These are phyloP conservation scores for Rutstroemia sydowiana DNA, from an alignment of 2,329 filamentous ascomycete genomes.

Conservation along the genomic window DNA sequence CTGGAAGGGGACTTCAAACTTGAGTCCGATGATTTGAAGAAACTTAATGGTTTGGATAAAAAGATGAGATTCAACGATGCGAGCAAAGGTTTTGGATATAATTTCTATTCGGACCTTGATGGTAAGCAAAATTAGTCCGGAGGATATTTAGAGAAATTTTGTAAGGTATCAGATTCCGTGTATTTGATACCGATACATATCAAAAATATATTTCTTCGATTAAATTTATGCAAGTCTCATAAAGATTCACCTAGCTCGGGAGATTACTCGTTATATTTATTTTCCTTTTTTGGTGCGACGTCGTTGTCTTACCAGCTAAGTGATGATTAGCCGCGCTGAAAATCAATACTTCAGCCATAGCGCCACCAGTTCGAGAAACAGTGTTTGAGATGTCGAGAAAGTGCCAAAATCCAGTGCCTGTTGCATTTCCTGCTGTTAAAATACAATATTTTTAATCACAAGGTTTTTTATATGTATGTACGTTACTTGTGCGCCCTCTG, in stretches of 20 bases:
- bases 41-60: conserved; percentile 44
- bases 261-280: not conserved
- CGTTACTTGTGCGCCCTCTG: too few relatives aligned
- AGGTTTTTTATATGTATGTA: too few relatives aligned
- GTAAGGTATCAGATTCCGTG: too few relatives aligned
- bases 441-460: too few relatives aligned
- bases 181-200: too few relatives aligned
- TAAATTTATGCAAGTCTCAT: not conserved
- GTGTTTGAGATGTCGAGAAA: not conserved
- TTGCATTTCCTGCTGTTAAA: too few relatives aligned
- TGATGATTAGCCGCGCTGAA: not conserved
- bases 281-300: not conserved
- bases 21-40: conserved; percentile 47
- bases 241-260: not conserved
- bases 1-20: conserved; percentile 57
- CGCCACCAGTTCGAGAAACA: not conserved
- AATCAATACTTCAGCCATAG: not conserved
- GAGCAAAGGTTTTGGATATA: conserved; percentile 45
- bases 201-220: not conserved
- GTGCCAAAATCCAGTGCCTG: too few relatives aligned
- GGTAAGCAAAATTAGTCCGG: conserved; percentile 37
- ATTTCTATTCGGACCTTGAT: conserved; percentile 52
- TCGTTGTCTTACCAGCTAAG: not conserved
- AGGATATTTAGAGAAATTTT: too few relatives aligned
- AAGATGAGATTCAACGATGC: conserved; percentile 58